Conservation (phyloP, 345 rosid species). For the Brassica nigra region DNA sequence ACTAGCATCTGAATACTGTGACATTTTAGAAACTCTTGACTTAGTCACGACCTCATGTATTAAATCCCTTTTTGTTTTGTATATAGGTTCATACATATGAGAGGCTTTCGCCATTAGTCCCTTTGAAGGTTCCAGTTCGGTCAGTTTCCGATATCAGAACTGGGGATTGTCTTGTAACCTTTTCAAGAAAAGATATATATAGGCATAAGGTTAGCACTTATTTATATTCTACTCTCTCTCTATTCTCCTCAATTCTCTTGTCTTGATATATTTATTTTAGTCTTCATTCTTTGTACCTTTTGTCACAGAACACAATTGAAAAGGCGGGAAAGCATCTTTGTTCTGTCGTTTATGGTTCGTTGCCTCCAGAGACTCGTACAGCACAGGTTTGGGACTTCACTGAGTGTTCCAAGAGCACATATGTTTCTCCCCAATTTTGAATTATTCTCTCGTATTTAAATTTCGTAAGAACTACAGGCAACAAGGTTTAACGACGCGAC, state of each 20-base stretch:
- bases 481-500: conserved; percentile 79
- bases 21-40: conserved; percentile 1
- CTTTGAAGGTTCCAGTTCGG: conserved; percentile 1
- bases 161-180: conserved; percentile 86
- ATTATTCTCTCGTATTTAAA: conserved; percentile 15
- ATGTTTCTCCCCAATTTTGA: neutral
- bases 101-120: conserved; percentile 59
- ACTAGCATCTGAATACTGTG: neutral
- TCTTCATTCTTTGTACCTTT: neutral
- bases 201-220: conserved; percentile 59
- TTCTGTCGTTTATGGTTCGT: conserved; percentile 92
- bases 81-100: conserved; percentile 31
- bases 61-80: conserved; percentile 11
- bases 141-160: conserved; percentile 49
- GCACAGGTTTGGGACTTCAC: conserved; percentile 62
- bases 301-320: conserved; percentile 64
- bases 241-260: neutral
- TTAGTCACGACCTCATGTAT: neutral
- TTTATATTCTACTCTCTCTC: conserved; percentile 13
- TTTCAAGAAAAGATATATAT: conserved; percentile 76
- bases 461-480: conserved; percentile 58
- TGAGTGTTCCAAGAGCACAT: neutral
- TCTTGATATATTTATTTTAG: neutral
- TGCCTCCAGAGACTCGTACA: conserved; percentile 93
- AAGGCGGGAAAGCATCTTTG: conserved; percentile 70